Evolutionary conservation across 163 green algal genomes (phyloP).

Genomic region (Chlamydomonas reinhardtii): DNA sequence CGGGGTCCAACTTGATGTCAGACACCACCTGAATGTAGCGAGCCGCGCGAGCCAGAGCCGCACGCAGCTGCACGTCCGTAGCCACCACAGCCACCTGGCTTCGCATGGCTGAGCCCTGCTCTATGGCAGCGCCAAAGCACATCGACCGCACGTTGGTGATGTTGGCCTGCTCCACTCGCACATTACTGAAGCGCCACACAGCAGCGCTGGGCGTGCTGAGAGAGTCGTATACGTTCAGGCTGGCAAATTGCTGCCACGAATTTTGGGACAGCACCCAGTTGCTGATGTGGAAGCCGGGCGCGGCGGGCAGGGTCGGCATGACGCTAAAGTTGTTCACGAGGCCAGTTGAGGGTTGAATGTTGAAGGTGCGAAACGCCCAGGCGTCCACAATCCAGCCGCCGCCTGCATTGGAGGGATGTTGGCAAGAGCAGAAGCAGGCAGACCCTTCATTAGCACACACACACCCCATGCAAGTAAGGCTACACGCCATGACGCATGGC

Average conservation of each 20-base stretch:
- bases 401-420: no score
- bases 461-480: no score
- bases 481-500: no score
- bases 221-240: neutral
- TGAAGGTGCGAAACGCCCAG: no score
- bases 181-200: neutral
- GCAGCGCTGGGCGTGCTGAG: neutral
- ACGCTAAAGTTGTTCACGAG: no score
- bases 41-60: neutral
- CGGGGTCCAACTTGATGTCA: conserved; percentile 27
- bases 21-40: conserved; percentile 35
- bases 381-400: no score
- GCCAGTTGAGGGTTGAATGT: no score
- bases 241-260: neutral
- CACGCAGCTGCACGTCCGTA: conserved; percentile 14
- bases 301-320: neutral
- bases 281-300: neutral
- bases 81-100: neutral
- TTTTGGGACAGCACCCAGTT: neutral
- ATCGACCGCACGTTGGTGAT: conserved; percentile 5
- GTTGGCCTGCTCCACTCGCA: conserved; percentile 13
- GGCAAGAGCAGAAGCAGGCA: no score
- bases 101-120: neutral
- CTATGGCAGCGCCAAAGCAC: conserved; percentile 26
- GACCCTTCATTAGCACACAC: no score